Conservation (phyloP, 768 basidiomycete genomes). For the Pleurotus sapidus region DNA sequence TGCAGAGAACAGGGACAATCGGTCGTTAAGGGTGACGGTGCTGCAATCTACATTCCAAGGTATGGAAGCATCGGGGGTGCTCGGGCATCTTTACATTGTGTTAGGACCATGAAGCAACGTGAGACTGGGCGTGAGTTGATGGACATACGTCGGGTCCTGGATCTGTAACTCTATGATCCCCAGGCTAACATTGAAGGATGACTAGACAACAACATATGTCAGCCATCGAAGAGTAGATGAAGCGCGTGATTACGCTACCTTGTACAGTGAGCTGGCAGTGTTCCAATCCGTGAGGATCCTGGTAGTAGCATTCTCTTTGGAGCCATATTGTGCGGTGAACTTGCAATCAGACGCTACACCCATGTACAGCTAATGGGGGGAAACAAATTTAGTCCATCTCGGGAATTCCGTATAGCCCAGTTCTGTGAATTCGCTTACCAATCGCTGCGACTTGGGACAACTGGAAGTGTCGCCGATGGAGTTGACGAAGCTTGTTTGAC, state of each 20-base stretch:
- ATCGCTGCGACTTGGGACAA: slow-evolving; percentile 70
- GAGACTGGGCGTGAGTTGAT: neutral
- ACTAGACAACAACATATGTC: slow-evolving; percentile 26
- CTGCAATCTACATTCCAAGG: slow-evolving; percentile 82
- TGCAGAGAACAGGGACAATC: slow-evolving; percentile 75
- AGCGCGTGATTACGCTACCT: slow-evolving; percentile 31
- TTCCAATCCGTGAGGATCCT: slow-evolving; percentile 83
- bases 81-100: slow-evolving; percentile 52
- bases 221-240: neutral
- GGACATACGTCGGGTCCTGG: slow-evolving; percentile 48
- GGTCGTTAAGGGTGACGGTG: slow-evolving; percentile 55
- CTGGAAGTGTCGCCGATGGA: slow-evolving; percentile 68
- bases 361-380: slow-evolving; percentile 56
- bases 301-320: slow-evolving; percentile 60
- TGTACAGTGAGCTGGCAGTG: slow-evolving; percentile 70
- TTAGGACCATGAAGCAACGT: neutral
- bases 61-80: slow-evolving; percentile 39
- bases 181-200: slow-evolving; percentile 81
- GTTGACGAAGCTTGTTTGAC: slow-evolving; percentile 52
- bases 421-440: slow-evolving; percentile 37
- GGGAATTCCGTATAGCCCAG: too few species aligned
- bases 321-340: slow-evolving; percentile 65
- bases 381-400: neutral
- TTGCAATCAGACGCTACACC: slow-evolving; percentile 88
- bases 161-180: slow-evolving; percentile 80